Evolutionary conservation across 78 protist genomes (phyloP).

Genomic region (Tieghemostelium lacteum): DNA sequence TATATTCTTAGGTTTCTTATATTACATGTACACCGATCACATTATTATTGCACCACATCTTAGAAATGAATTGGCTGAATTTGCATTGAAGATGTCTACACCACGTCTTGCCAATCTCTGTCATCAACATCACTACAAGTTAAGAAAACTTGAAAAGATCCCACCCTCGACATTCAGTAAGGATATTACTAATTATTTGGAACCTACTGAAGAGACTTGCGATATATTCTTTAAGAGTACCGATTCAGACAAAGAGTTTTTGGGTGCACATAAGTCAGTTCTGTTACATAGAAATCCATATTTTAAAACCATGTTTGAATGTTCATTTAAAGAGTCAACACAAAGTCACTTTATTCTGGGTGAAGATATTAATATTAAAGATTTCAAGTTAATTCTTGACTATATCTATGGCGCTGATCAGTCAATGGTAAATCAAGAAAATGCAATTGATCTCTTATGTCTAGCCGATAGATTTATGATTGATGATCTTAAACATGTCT

Average conservation of each 20-base stretch:
- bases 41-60: constrained; percentile 79
- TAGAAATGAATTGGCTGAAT: constrained; percentile 49
- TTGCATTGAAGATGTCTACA: constrained; percentile 27
- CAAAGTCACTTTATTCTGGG: constrained; percentile 49
- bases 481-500: constrained; percentile 67
- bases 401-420: constrained; percentile 74
- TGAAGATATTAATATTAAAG: constrained; percentile 23
- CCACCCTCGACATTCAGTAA: constrained; percentile 41
- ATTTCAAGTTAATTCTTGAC: constrained; percentile 44
- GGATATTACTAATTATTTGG: constrained; percentile 21
- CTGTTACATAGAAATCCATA: constrained; percentile 31
- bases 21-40: constrained; percentile 77
- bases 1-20: constrained; percentile 42
- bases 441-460: constrained; percentile 70
- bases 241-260: neutral
- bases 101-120: constrained; percentile 27
- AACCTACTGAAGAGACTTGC: neutral
- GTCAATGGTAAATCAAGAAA: constrained; percentile 42
- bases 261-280: constrained; percentile 49
- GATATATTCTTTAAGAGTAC: constrained; percentile 24
- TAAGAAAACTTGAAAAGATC: constrained; percentile 34
- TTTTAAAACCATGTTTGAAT: constrained; percentile 76
- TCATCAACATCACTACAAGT: constrained; percentile 12
- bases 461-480: constrained; percentile 81
- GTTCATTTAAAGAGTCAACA: constrained; percentile 67